Conservation (phyloP, 176 grass and related monocot species). For the Aegilops sharonensis region DNA sequence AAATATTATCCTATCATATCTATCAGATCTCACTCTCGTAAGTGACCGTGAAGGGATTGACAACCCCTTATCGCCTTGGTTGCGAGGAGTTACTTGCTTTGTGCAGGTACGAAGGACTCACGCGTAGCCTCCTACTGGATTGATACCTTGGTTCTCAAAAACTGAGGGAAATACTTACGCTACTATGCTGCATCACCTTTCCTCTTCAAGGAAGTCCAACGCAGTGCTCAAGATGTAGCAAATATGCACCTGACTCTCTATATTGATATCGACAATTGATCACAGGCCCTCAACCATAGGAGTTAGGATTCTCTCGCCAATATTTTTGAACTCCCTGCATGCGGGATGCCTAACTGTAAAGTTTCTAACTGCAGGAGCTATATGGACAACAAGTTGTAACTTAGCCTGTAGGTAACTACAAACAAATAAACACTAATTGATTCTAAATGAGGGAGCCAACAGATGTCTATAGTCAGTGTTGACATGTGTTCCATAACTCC, state of each 20-base stretch:
- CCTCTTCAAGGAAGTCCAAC: not conserved
- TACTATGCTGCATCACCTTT: too few relatives aligned
- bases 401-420: not conserved
- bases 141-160: too few relatives aligned
- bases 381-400: not conserved
- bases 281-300: constrained; percentile 72
- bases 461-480: not conserved
- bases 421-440: not conserved
- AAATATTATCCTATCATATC: too few relatives aligned
- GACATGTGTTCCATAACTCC: not conserved
- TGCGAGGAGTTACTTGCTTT: too few relatives aligned
- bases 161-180: too few relatives aligned
- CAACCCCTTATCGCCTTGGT: too few relatives aligned
- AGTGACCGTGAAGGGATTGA: too few relatives aligned
- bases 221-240: not conserved
- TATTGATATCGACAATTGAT: constrained; percentile 77
- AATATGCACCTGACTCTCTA: constrained; percentile 88
- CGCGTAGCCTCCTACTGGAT: too few relatives aligned
- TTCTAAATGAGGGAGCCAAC: constrained; percentile 15
- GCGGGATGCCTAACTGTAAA: constrained; percentile 16
- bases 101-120: too few relatives aligned
- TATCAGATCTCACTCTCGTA: too few relatives aligned
- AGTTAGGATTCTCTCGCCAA: constrained; percentile 58
- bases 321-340: constrained; percentile 81
- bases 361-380: not conserved